These are phyloP conservation scores for Neoscytalidium dimidiatum DNA, from an alignment of 2,329 filamentous ascomycete species.

Conservation along the genomic window DNA sequence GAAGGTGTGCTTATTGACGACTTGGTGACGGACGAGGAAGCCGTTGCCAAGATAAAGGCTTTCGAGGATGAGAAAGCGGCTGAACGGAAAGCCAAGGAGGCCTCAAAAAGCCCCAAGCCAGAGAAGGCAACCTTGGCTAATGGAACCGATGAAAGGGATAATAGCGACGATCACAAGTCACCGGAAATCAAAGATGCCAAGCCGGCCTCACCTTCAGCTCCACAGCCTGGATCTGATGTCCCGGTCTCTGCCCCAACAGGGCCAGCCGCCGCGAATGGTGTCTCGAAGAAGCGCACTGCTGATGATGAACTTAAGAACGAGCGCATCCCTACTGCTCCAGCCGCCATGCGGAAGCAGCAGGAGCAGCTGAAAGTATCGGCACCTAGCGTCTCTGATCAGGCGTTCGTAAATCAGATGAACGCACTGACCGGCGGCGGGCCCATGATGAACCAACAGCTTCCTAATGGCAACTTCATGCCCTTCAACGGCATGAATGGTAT, in stretches of 20 bases:
- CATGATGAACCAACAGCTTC: slow-evolving; percentile 18
- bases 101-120: slow-evolving; percentile 42
- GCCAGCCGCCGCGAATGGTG: slow-evolving; percentile 17
- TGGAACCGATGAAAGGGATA: slow-evolving; percentile 12
- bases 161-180: background rate
- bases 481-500: slow-evolving; percentile 41
- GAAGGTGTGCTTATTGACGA: slow-evolving; percentile 94
- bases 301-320: slow-evolving; percentile 63
- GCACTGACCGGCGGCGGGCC: slow-evolving; percentile 35
- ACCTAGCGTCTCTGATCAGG: slow-evolving; percentile 36
- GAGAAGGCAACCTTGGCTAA: slow-evolving; percentile 32
- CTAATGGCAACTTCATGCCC: slow-evolving; percentile 24
- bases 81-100: slow-evolving; percentile 45
- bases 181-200: slow-evolving; percentile 17
- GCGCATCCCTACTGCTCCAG: slow-evolving; percentile 46
- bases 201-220: background rate
- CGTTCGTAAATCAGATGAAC: slow-evolving; percentile 50
- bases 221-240: slow-evolving; percentile 1
- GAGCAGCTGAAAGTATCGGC: slow-evolving; percentile 31
- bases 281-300: slow-evolving; percentile 77
- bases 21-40: slow-evolving; percentile 78
- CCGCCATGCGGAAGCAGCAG: slow-evolving; percentile 44
- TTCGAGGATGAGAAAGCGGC: slow-evolving; percentile 61
- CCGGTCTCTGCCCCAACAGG: slow-evolving; percentile 22
- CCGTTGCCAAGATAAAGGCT: slow-evolving; percentile 73